Percentiles rank a stretch among this genome's conserved stretches.
phyloP scores from a whole-genome alignment of 345 rosid genomes.

The Eucalyptus melliodora region DNA sequence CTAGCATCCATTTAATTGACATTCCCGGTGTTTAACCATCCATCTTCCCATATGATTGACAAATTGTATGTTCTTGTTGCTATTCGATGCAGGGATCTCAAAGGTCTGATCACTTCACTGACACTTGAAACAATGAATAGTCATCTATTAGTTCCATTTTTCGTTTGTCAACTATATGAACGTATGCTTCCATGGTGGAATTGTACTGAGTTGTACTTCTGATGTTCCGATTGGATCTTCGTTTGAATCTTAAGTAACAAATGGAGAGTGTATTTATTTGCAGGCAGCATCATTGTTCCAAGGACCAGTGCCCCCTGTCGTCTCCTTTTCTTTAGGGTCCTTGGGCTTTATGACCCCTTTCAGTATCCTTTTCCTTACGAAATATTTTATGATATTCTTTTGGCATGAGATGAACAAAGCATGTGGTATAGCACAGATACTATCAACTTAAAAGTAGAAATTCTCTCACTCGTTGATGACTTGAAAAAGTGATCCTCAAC shows the following conservation, averaged over 20 bases:
- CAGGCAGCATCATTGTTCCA: constrained; percentile 97
- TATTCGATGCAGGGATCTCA: neutral
- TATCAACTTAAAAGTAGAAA: neutral
- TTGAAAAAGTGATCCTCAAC: constrained; percentile 18
- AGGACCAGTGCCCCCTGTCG: constrained; percentile 97
- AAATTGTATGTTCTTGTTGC: neutral
- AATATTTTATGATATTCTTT: neutral
- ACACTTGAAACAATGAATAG: neutral
- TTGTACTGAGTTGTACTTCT: neutral
- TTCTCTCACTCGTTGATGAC: neutral
- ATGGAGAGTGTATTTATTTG: neutral
- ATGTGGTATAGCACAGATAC: neutral
- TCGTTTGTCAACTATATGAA: neutral
- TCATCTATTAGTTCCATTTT: neutral
- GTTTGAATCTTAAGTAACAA: neutral
- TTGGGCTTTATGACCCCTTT: constrained; percentile 99
- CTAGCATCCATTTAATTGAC: neutral
- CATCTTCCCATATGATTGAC: neutral
- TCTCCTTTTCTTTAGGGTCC: constrained; percentile 91
- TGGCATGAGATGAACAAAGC: neutral
- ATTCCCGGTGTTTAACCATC: neutral
- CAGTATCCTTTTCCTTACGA: constrained; percentile 53
- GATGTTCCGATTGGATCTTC: neutral
- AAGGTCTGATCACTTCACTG: neutral
- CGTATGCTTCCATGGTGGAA: neutral